These are phyloP conservation scores for Coemansia sp. DNA, from an alignment of 192 early-diverging fungal genomes.

Conservation along the genomic window DNA sequence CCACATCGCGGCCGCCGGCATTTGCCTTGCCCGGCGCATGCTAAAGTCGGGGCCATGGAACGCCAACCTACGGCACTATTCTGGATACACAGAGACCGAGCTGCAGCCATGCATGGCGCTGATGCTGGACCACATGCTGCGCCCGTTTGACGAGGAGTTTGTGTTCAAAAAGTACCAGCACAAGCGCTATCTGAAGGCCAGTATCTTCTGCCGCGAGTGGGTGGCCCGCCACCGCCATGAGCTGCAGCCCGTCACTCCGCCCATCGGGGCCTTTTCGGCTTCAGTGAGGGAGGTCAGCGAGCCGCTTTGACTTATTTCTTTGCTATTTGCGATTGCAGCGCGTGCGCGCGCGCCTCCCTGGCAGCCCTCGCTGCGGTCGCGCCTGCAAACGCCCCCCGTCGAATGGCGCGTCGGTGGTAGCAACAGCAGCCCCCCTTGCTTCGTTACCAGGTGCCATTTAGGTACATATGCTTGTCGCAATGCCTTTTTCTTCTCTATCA, in stretches of 20 bases:
- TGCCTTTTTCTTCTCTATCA: too few species aligned
- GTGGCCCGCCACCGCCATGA: slow-evolving; percentile 47
- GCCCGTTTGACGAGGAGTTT: slow-evolving; percentile 52
- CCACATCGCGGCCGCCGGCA: slow-evolving; percentile 66
- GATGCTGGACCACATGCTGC: slow-evolving; percentile 66
- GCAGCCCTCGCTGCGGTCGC: too few species aligned
- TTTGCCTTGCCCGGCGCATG: slow-evolving; percentile 80
- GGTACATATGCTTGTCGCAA: too few species aligned
- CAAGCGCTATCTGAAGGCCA: slow-evolving; percentile 74
- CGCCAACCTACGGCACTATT: slow-evolving; percentile 66
- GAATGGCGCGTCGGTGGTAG: too few species aligned
- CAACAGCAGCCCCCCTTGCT: too few species aligned
- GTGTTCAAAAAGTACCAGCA: slow-evolving; percentile 83
- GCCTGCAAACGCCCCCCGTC: too few species aligned
- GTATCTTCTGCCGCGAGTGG: slow-evolving; percentile 79
- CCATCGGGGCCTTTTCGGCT: slow-evolving; percentile 12
- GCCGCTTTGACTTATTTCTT: background rate
- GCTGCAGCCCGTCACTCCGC: slow-evolving; percentile 14
- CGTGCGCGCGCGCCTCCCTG: background rate
- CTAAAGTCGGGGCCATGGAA: slow-evolving; percentile 71
- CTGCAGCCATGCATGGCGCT: slow-evolving; percentile 57
- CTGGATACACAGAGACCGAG: slow-evolving; percentile 70
- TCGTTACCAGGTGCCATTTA: too few species aligned
- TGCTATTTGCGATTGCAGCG: too few species aligned
- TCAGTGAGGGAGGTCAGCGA: background rate